Evolutionary conservation across 768 basidiomycete genomes (phyloP).

Genomic region (Vararia minispora): DNA sequence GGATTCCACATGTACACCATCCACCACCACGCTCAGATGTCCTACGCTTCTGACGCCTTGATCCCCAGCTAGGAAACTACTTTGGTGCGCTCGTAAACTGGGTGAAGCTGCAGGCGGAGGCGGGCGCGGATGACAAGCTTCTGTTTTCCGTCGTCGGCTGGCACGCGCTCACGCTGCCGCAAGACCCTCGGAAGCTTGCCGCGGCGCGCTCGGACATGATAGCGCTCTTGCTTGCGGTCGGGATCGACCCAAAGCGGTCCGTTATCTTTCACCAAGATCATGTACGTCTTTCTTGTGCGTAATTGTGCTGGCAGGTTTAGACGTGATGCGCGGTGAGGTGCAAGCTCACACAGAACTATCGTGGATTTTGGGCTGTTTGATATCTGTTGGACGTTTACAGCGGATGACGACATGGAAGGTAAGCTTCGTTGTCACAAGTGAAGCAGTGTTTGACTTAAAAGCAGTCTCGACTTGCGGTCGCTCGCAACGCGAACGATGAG

Average conservation of each 20-base stretch:
- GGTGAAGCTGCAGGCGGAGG: constrained; percentile 65
- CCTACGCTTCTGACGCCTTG: background rate
- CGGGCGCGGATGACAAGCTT: constrained; percentile 46
- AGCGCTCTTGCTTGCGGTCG: constrained; percentile 74
- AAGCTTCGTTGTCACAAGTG: constrained; percentile 7
- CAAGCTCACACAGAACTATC: constrained; percentile 76
- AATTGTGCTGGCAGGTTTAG: background rate
- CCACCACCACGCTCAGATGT: background rate
- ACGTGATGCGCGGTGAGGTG: constrained; percentile 37
- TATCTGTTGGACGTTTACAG: constrained; percentile 70
- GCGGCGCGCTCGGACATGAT: constrained; percentile 65
- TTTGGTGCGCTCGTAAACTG: constrained; percentile 86
- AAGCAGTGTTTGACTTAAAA: no score
- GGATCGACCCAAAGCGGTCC: constrained; percentile 66
- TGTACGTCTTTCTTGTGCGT: constrained; percentile 31
- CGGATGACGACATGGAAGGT: constrained; percentile 99
- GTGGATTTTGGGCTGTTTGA: constrained; percentile 83
- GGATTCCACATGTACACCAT: constrained; percentile 71
- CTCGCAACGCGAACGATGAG: constrained; percentile 63
- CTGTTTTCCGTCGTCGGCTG: constrained; percentile 87
- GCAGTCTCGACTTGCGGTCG: constrained; percentile 68
- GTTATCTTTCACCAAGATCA: constrained; percentile 85
- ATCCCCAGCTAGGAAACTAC: constrained; percentile 77
- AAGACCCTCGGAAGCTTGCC: constrained; percentile 56
- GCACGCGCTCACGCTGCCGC: constrained; percentile 90